A percentile compares a stretch with the other conserved stretches of the same genome.
Conservation (phyloP, 2,329 filamentous ascomycete species). For the Hypoxylon sp. region DNA sequence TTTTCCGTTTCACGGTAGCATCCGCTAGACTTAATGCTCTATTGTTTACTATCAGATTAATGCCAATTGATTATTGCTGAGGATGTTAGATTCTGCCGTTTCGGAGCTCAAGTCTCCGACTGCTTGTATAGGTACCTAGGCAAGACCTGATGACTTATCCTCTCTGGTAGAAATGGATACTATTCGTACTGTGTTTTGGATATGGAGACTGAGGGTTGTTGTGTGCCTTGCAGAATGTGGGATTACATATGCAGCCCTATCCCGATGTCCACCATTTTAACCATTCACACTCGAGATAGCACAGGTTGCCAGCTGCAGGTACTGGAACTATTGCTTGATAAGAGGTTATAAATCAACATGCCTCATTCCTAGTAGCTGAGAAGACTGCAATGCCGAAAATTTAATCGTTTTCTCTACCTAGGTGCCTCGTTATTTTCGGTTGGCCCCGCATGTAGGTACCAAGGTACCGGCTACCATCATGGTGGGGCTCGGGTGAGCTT, state of each 20-base stretch:
- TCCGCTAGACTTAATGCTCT: constrained; percentile 6
- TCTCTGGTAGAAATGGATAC: neutral
- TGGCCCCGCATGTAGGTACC: neutral
- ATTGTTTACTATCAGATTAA: constrained; percentile 3
- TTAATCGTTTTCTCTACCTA: neutral
- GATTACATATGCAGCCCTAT: constrained; percentile 37
- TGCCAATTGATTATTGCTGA: constrained; percentile 13
- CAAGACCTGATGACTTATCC: neutral
- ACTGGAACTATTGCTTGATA: neutral
- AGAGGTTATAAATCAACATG: neutral
- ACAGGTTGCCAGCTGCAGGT: constrained; percentile 8
- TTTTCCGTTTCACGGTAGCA: constrained; percentile 8
- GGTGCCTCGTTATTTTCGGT: neutral
- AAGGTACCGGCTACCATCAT: neutral
- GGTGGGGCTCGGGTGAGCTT: neutral
- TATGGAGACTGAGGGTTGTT: constrained; percentile 21
- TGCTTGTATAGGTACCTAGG: constrained; percentile 18
- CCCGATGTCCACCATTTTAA: constrained; percentile 9
- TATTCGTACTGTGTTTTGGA: constrained; percentile 21
- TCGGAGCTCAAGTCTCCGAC: constrained; percentile 36
- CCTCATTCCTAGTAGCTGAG: neutral
- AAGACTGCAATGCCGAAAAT: neutral
- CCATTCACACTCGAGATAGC: constrained; percentile 16
- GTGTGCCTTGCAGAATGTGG: constrained; percentile 35
- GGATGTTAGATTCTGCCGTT: constrained; percentile 24